Percentiles rank a stretch among this genome's conserved stretches.
Evolutionary conservation across 495 filamentous ascomycete species (phyloP).

Genomic region (Daldinia grandis): DNA sequence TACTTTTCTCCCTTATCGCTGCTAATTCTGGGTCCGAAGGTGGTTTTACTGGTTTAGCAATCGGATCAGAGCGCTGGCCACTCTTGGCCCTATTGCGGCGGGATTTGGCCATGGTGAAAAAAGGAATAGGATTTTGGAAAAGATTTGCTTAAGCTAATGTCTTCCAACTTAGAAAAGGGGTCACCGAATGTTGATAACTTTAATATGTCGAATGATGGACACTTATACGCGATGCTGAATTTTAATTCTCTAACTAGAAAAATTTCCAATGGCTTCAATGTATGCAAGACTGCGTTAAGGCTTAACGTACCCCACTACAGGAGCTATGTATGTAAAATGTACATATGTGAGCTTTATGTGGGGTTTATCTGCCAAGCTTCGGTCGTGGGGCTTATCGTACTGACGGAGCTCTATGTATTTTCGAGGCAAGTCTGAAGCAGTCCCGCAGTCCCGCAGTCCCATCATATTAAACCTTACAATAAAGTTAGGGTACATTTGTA

Average conservation of each 20-base stretch:
- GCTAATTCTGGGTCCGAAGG: constrained; percentile 64
- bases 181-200: constrained; percentile 1
- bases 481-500: neutral
- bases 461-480: neutral
- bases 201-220: constrained; percentile 10
- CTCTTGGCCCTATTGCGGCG: constrained; percentile 50
- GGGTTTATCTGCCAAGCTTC: constrained; percentile 35
- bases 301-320: constrained; percentile 31
- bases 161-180: neutral
- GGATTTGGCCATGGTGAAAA: constrained; percentile 53
- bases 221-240: constrained; percentile 30
- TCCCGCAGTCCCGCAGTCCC: neutral
- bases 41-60: constrained; percentile 60
- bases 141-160: neutral
- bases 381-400: neutral
- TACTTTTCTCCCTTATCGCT: constrained; percentile 63
- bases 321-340: neutral
- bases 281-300: constrained; percentile 13
- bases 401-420: constrained; percentile 18
- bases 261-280: constrained; percentile 29
- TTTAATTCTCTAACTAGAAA: constrained; percentile 30
- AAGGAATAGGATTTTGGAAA: neutral
- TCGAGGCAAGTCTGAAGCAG: neutral
- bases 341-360: constrained; percentile 8
- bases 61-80: constrained; percentile 53